These are phyloP conservation scores for Bacidia gigantensis DNA, from an alignment of 495 filamentous ascomycete species.

Conservation along the genomic window DNA sequence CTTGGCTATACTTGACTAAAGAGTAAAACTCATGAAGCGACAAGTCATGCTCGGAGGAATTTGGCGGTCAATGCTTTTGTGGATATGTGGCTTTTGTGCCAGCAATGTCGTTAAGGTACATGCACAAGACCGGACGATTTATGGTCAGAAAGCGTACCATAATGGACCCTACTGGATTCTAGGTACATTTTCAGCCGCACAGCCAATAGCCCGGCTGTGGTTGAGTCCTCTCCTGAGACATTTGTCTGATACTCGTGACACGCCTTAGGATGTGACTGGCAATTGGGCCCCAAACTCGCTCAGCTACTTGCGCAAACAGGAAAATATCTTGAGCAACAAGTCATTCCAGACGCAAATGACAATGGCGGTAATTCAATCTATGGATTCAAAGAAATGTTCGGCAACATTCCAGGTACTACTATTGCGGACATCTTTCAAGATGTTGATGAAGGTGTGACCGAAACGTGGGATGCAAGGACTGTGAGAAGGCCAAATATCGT, in stretches of 20 bases:
- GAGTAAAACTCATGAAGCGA: too few relatives aligned
- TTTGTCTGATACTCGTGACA: too few relatives aligned
- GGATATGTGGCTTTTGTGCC: not conserved
- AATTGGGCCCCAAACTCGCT: not conserved
- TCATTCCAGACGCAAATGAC: not conserved
- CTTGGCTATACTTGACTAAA: too few relatives aligned
- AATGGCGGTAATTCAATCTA: not conserved
- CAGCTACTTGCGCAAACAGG: not conserved
- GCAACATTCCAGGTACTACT: not conserved
- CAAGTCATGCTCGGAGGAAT: too few relatives aligned
- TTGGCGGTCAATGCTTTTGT: too few relatives aligned
- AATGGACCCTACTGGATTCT: not conserved
- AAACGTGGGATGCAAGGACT: not conserved
- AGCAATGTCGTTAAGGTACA: not conserved
- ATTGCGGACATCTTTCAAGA: not conserved
- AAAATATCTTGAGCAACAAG: not conserved
- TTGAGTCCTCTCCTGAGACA: not conserved
- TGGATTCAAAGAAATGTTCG: not conserved
- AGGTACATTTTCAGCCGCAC: not conserved
- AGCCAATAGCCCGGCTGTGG: not conserved
- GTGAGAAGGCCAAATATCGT: not conserved
- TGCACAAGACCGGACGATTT: not conserved
- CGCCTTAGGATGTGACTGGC: slow-evolving; percentile 1
- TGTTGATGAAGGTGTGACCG: not conserved
- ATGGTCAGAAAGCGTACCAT: not conserved